These are phyloP conservation scores for Cutaneotrichosporon spelunceum DNA, from an alignment of 1,284 basidiomycete species.

Conservation along the genomic window DNA sequence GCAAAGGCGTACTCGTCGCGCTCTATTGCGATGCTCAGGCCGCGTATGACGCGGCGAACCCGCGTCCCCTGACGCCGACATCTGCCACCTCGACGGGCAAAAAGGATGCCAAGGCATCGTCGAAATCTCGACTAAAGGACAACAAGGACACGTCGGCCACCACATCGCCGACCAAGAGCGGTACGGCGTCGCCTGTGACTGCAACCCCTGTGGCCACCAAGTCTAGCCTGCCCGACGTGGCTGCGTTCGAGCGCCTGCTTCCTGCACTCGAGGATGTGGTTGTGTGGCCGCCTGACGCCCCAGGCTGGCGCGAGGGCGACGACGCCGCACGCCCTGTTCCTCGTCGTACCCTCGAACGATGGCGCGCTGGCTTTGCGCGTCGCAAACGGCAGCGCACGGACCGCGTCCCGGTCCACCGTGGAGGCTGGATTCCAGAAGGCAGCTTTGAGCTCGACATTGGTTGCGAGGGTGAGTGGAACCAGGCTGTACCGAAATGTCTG, in stretches of 20 bases:
- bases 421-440: constrained; percentile 49
- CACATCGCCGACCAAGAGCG: background rate
- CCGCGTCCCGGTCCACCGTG: constrained; percentile 32
- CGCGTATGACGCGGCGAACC: constrained; percentile 19
- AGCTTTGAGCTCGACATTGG: constrained; percentile 48
- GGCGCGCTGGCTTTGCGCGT: constrained; percentile 31
- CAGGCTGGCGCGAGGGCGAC: constrained; percentile 36
- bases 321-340: constrained; percentile 16
- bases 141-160: background rate
- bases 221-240: constrained; percentile 26
- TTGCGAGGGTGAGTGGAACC: constrained; percentile 33
- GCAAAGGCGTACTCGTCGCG: constrained; percentile 41
- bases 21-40: constrained; percentile 44
- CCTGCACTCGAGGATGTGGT: constrained; percentile 38
- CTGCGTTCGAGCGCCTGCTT: constrained; percentile 34
- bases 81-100: background rate
- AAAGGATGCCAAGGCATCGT: background rate
- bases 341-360: constrained; percentile 26
- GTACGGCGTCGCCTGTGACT: background rate
- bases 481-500: background rate
- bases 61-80: background rate
- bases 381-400: constrained; percentile 24
- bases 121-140: background rate
- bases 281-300: constrained; percentile 39
- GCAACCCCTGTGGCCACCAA: background rate